Evolutionary conservation across 176 grass and related monocot species (phyloP).

Genomic region (Juncus effusus): DNA sequence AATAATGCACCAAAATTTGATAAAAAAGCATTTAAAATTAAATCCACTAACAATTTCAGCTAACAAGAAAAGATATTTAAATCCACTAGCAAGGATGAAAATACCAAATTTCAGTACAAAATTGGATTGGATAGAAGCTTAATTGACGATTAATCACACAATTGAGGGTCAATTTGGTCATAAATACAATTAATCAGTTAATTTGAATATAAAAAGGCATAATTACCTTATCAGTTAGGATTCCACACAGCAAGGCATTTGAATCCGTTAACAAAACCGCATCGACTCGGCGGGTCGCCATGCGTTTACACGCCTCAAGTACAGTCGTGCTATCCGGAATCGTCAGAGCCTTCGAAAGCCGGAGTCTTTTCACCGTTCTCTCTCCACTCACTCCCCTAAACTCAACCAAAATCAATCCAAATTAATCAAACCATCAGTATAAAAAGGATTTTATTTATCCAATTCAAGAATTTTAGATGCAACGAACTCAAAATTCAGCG

Average conservation of each 20-base stretch:
- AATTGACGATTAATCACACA: too few species aligned
- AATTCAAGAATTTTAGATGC: background rate
- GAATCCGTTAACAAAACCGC: conserved; percentile 90
- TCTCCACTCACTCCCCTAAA: conserved; percentile 46
- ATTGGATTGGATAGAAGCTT: too few species aligned
- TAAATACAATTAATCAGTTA: too few species aligned
- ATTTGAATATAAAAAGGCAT: too few species aligned
- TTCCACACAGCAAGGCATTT: conserved; percentile 85
- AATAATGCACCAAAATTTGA: background rate
- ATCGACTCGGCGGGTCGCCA: conserved; percentile 69
- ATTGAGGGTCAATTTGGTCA: too few species aligned
- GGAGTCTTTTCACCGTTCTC: conserved; percentile 87
- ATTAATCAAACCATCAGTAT: background rate
- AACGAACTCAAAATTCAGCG: background rate
- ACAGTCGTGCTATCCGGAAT: conserved; percentile 79
- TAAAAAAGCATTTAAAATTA: conserved; percentile 7
- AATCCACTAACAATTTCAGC: background rate
- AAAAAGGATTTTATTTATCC: background rate
- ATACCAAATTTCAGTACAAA: background rate
- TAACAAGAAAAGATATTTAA: background rate
- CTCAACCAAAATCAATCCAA: background rate
- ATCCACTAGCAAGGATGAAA: background rate
- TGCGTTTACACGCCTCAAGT: conserved; percentile 75
- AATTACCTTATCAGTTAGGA: conserved; percentile 89
- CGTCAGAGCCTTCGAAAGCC: conserved; percentile 88